phyloP scores from a whole-genome alignment of 495 filamentous ascomycete genomes.

The Penicillium cosmopolitanum region DNA sequence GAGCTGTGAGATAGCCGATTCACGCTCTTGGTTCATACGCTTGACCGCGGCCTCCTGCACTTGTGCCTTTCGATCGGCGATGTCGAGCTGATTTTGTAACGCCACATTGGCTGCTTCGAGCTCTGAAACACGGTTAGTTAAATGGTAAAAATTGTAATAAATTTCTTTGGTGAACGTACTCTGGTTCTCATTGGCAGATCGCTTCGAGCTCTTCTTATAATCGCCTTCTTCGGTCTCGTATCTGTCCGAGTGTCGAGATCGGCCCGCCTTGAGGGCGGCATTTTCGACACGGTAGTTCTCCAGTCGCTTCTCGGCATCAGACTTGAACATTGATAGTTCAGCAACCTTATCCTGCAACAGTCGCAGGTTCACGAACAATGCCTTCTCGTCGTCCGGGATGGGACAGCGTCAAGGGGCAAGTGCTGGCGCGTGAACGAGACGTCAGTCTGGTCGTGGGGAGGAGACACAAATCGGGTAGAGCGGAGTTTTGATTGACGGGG shows the following conservation, averaged over 20 bases:
- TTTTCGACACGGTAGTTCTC: slow-evolving; percentile 62
- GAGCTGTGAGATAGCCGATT: slow-evolving; percentile 66
- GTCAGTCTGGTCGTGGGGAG: slow-evolving; percentile 42
- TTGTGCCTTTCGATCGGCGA: slow-evolving; percentile 59
- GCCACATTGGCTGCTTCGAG: slow-evolving; percentile 61
- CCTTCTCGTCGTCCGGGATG: slow-evolving; percentile 70
- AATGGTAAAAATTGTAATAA: neutral
- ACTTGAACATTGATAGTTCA: slow-evolving; percentile 61
- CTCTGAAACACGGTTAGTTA: slow-evolving; percentile 39
- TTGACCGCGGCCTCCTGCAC: slow-evolving; percentile 63
- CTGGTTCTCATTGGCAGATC: slow-evolving; percentile 52
- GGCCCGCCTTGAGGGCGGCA: slow-evolving; percentile 53
- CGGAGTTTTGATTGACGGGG: slow-evolving; percentile 53
- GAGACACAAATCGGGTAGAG: slow-evolving; percentile 60
- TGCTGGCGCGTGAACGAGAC: slow-evolving; percentile 46
- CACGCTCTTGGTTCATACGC: slow-evolving; percentile 64
- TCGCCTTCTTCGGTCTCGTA: slow-evolving; percentile 45
- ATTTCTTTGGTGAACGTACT: slow-evolving; percentile 43
- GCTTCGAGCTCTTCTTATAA: slow-evolving; percentile 38
- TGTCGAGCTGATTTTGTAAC: slow-evolving; percentile 61
- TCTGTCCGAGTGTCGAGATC: slow-evolving; percentile 47
- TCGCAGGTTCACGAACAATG: slow-evolving; percentile 67
- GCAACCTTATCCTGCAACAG: slow-evolving; percentile 69
- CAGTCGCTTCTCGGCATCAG: slow-evolving; percentile 58
- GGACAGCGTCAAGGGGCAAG: slow-evolving; percentile 62